Conservation (phyloP, 1,284 basidiomycete genomes). For the Anthracocystis setariae region DNA sequence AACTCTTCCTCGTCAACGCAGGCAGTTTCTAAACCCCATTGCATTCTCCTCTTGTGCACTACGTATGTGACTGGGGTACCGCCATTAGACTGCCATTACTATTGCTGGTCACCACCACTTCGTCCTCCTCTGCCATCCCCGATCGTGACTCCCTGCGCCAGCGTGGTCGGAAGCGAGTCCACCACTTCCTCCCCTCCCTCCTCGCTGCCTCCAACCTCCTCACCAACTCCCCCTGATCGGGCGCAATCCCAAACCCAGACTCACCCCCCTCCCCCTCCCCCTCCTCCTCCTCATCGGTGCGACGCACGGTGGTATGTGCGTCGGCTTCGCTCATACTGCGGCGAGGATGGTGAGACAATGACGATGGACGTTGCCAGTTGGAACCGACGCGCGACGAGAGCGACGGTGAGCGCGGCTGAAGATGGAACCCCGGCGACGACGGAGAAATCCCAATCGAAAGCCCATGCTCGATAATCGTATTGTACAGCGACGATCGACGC, state of each 20-base stretch:
- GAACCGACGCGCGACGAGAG: slow-evolving; percentile 14
- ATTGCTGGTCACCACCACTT: slow-evolving; percentile 21
- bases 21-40: slow-evolving; percentile 49
- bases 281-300: slow-evolving; percentile 1
- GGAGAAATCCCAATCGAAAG: slow-evolving; percentile 64
- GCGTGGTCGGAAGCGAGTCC: slow-evolving; percentile 9
- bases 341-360: slow-evolving; percentile 22
- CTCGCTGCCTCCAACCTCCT: slow-evolving; percentile 19
- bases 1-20: slow-evolving; percentile 73
- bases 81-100: slow-evolving; percentile 39
- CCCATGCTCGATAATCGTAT: slow-evolving; percentile 59
- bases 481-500: slow-evolving; percentile 38
- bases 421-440: slow-evolving; percentile 63
- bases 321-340: slow-evolving; percentile 42
- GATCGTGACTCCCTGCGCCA: slow-evolving; percentile 6
- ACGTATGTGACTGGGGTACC: background rate
- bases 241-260: slow-evolving; percentile 25
- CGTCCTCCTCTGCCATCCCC: background rate
- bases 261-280: slow-evolving; percentile 1
- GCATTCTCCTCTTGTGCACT: too few species aligned
- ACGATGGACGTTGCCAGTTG: slow-evolving; percentile 11
- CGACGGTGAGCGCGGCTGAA: slow-evolving; percentile 49
- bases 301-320: too few species aligned
- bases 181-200: slow-evolving; percentile 13
- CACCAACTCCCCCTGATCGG: slow-evolving; percentile 31